Percentiles rank a stretch among this genome's conserved stretches.
Evolutionary conservation across 2,329 filamentous ascomycete species (phyloP).

Genomic region (Exophiala phaeomuriformis): DNA sequence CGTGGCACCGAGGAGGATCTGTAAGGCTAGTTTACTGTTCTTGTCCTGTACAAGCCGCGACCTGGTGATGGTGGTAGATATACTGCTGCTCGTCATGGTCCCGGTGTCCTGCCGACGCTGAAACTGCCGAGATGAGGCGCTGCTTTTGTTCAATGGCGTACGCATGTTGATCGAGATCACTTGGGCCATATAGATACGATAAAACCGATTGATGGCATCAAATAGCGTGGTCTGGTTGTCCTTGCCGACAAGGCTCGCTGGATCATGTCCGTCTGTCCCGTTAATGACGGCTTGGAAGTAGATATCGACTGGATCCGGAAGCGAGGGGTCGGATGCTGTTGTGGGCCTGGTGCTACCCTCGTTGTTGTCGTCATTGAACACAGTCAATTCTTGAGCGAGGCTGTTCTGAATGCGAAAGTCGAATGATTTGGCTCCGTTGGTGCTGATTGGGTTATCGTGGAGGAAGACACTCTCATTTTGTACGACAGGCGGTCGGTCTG

Average conservation of each 20-base stretch:
- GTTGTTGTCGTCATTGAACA: constrained; percentile 15
- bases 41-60: constrained; percentile 25
- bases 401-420: constrained; percentile 27
- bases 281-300: constrained; percentile 26
- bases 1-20: constrained; percentile 24
- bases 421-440: constrained; percentile 18
- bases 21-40: constrained; percentile 22
- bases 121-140: constrained; percentile 6
- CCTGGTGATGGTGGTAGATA: constrained; percentile 18
- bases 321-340: constrained; percentile 10
- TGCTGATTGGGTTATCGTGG: constrained; percentile 19
- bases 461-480: constrained; percentile 9
- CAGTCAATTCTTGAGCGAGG: constrained; percentile 21
- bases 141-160: neutral
- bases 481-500: constrained; percentile 10
- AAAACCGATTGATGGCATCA: constrained; percentile 20
- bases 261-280: constrained; percentile 11
- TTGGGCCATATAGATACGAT: constrained; percentile 26
- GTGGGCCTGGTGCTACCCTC: neutral
- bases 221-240: constrained; percentile 17
- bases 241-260: constrained; percentile 11
- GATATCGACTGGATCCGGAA: constrained; percentile 13
- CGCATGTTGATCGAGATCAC: constrained; percentile 26
- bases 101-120: constrained; percentile 7
- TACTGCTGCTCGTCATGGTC: constrained; percentile 5